These are phyloP conservation scores for Schizosaccharomyces japonicus DNA, from an alignment of 805 yeast genomes.

Conservation along the genomic window DNA sequence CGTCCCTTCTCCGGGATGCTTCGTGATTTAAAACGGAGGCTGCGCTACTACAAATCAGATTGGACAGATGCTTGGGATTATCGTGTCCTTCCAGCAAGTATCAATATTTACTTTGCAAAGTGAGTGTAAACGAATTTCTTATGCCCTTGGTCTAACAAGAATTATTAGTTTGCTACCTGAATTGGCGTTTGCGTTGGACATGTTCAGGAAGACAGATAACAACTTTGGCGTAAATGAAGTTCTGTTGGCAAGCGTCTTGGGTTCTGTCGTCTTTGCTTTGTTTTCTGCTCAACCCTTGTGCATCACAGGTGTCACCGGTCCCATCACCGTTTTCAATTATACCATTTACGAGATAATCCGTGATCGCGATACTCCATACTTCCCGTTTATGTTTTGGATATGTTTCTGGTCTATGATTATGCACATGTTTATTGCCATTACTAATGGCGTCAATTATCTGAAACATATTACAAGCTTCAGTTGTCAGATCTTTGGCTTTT, in stretches of 20 bases:
- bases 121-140: constrained; percentile 3
- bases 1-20: constrained; percentile 31
- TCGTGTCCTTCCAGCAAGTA: constrained; percentile 63
- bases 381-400: constrained; percentile 90
- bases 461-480: constrained; percentile 25
- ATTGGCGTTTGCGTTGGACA: constrained; percentile 84
- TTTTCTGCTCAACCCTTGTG: constrained; percentile 79
- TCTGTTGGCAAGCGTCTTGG: constrained; percentile 59
- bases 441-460: constrained; percentile 43
- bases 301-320: constrained; percentile 94
- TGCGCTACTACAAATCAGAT: constrained; percentile 54
- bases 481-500: constrained; percentile 61
- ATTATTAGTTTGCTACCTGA: constrained; percentile 43
- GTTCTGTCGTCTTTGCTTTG: constrained; percentile 69
- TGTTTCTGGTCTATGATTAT: constrained; percentile 73
- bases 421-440: constrained; percentile 48
- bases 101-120: constrained; percentile 72
- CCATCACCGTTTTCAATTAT: constrained; percentile 73
- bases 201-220: constrained; percentile 75
- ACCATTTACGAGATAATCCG: constrained; percentile 55
- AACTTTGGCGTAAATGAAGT: constrained; percentile 85
- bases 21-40: constrained; percentile 26
- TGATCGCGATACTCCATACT: constrained; percentile 30
- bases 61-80: constrained; percentile 67
- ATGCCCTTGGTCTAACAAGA: constrained; percentile 5